A percentile compares a stretch with the other conserved stretches of the same genome.
Conservation (phyloP, 1,139 yeast genomes). For the Meyerozyma sp. region DNA sequence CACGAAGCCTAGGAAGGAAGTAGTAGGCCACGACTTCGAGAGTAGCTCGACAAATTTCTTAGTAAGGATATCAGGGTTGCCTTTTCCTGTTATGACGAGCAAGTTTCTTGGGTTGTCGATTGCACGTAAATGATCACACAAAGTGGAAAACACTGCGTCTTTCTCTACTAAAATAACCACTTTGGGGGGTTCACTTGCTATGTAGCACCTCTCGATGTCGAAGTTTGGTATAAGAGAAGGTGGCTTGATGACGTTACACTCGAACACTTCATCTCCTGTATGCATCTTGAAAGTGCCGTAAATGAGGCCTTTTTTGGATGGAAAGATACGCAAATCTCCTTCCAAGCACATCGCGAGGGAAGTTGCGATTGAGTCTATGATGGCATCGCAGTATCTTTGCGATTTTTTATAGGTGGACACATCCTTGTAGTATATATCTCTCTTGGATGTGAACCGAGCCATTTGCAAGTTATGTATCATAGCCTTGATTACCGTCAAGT, state of each 20-base stretch:
- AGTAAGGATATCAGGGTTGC: constrained; percentile 49
- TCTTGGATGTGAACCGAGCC: constrained; percentile 33
- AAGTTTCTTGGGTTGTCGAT: constrained; percentile 6
- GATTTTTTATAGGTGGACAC: constrained; percentile 43
- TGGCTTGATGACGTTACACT: not conserved
- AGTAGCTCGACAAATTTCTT: constrained; percentile 16
- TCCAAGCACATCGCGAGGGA: constrained; percentile 20
- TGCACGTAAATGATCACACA: constrained; percentile 18
- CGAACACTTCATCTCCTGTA: constrained; percentile 8
- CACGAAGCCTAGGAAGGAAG: constrained; percentile 36
- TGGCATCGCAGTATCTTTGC: constrained; percentile 41
- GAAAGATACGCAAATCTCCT: constrained; percentile 38
- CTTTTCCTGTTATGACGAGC: constrained; percentile 57
- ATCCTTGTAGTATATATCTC: constrained; percentile 66
- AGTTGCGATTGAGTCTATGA: constrained; percentile 29
- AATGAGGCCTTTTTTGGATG: constrained; percentile 62
- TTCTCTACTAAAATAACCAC: constrained; percentile 58
- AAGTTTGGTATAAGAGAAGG: constrained; percentile 5
- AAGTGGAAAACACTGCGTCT: constrained; percentile 46
- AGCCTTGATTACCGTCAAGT: not conserved
- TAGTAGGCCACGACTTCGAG: constrained; percentile 17
- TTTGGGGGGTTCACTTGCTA: constrained; percentile 14
- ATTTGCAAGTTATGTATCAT: not conserved
- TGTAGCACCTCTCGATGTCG: constrained; percentile 18
- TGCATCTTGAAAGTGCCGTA: constrained; percentile 27